A percentile compares a stretch with the other conserved stretches of the same genome.
Evolutionary conservation across 345 rosid genomes (phyloP).

Genomic region (Salix exigua): DNA sequence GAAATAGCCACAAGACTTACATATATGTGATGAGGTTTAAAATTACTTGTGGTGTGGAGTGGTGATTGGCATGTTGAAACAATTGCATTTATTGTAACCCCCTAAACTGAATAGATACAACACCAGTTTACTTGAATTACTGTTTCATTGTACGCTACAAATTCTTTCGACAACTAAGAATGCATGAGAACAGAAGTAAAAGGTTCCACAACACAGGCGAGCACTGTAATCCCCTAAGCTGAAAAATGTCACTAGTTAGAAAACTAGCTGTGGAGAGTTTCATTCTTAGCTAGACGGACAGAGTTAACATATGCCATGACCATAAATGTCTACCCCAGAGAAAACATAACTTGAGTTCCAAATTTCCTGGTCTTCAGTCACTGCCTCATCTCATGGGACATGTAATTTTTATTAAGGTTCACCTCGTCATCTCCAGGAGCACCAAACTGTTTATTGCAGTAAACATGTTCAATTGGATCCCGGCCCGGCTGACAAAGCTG

Average conservation of each 20-base stretch:
- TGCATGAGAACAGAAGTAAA: constrained; percentile 1
- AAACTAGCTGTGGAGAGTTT: neutral
- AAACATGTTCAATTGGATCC: constrained; percentile 3
- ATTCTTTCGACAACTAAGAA: neutral
- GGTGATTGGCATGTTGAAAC: neutral
- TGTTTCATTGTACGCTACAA: neutral
- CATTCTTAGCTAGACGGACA: constrained; percentile 4
- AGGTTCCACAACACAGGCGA: neutral
- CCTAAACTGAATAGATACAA: neutral
- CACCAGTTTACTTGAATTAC: neutral
- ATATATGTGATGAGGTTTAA: neutral
- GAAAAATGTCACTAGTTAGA: neutral
- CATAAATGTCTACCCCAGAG: too few species aligned
- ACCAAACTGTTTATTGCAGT: neutral
- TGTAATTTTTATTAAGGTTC: neutral
- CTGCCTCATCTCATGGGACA: neutral
- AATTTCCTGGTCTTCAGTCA: neutral
- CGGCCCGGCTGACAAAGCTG: constrained; percentile 2
- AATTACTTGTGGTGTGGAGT: neutral
- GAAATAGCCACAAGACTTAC: neutral
- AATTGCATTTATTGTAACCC: neutral
- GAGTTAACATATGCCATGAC: neutral
- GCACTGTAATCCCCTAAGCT: constrained; percentile 14
- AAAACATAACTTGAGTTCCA: neutral
- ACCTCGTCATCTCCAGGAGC: neutral